phyloP scores from a whole-genome alignment of 2,329 filamentous ascomycete genomes.

The Ceratocystis alfenasii region DNA sequence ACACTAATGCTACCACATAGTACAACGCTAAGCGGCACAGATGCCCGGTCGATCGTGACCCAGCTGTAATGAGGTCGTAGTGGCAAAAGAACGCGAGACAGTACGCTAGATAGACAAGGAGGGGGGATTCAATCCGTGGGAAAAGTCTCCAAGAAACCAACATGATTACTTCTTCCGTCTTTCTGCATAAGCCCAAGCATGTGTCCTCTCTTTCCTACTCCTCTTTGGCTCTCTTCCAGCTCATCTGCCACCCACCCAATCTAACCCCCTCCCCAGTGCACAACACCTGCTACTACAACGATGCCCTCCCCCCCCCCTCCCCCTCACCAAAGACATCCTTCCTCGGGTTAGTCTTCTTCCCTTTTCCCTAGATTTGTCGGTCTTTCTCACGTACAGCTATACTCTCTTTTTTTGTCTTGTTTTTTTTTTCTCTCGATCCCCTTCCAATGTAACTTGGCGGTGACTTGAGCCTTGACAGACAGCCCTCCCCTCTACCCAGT shows the following conservation, averaged over 20 bases:
- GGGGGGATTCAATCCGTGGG: neutral
- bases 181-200: neutral
- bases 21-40: neutral
- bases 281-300: neutral
- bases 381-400: neutral
- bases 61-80: neutral
- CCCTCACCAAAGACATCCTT: neutral
- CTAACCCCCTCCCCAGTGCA: neutral
- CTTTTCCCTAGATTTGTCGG: neutral
- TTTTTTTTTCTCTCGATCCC: neutral
- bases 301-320: neutral
- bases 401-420: neutral
- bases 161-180: neutral
- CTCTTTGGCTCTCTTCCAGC: neutral
- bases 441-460: neutral
- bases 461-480: neutral
- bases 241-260: neutral
- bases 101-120: neutral
- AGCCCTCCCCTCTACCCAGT: too few relatives aligned
- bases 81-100: neutral
- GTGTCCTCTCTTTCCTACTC: neutral
- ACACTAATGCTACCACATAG: neutral
- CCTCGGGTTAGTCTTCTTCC: neutral
- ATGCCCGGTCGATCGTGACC: slow-evolving; percentile 2
- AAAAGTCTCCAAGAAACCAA: neutral